Evolutionary conservation across 306 rosid genomes (phyloP).

Genomic region (Malus fusca): DNA sequence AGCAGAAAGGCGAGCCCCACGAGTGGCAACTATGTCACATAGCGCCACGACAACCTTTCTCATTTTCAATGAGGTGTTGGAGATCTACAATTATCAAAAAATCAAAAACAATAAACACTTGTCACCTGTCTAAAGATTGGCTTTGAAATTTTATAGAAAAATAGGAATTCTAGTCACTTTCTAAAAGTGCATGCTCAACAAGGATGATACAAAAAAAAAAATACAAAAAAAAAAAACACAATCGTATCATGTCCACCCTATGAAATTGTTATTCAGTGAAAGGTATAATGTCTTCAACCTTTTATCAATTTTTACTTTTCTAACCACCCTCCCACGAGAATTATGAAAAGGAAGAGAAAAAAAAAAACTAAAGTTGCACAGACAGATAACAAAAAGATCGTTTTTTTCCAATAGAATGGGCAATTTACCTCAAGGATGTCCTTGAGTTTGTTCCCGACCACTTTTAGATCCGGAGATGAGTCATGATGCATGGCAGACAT

Average conservation of each 20-base stretch:
- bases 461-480: slow-evolving; percentile 68
- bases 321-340: neutral
- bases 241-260: neutral
- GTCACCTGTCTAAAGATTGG: neutral
- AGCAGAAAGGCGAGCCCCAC: slow-evolving; percentile 85
- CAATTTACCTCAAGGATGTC: slow-evolving; percentile 65
- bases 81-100: slow-evolving; percentile 34
- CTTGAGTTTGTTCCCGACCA: slow-evolving; percentile 63
- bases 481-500: slow-evolving; percentile 94
- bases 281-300: neutral
- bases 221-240: neutral
- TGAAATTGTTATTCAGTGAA: neutral
- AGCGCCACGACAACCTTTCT: slow-evolving; percentile 55
- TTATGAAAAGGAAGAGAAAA: neutral
- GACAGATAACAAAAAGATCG: neutral
- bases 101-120: neutral
- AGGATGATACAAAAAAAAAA: neutral
- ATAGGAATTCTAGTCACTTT: neutral
- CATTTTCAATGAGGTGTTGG: slow-evolving; percentile 60
- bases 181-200: neutral
- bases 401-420: neutral
- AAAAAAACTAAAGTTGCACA: neutral
- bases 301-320: neutral
- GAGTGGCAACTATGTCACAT: slow-evolving; percentile 72
- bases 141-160: neutral